These are phyloP conservation scores for Lactarius sanguifluus DNA, from an alignment of 768 basidiomycete genomes.

Conservation along the genomic window DNA sequence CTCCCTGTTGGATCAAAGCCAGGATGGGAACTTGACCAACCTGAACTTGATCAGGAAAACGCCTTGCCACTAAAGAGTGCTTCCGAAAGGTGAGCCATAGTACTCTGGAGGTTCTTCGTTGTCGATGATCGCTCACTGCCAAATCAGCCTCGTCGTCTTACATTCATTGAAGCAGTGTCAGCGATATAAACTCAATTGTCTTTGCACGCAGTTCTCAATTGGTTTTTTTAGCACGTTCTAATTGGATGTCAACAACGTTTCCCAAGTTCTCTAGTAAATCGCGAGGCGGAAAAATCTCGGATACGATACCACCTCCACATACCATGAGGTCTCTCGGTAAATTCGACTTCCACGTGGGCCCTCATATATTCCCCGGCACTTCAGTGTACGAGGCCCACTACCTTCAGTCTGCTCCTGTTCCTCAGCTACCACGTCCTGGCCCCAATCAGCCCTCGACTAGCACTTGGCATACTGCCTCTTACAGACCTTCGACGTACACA, in stretches of 20 bases:
- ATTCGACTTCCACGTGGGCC: slow-evolving; percentile 73
- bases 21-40: slow-evolving; percentile 57
- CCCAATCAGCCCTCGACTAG: slow-evolving; percentile 32
- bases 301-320: slow-evolving; percentile 60
- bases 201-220: slow-evolving; percentile 23
- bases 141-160: slow-evolving; percentile 54
- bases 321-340: slow-evolving; percentile 62
- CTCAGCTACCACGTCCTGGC: slow-evolving; percentile 31
- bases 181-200: slow-evolving; percentile 23
- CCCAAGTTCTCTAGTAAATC: slow-evolving; percentile 69
- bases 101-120: slow-evolving; percentile 5
- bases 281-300: slow-evolving; percentile 56
- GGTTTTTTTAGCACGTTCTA: slow-evolving; percentile 56
- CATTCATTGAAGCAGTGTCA: slow-evolving; percentile 73
- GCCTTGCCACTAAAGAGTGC: slow-evolving; percentile 43
- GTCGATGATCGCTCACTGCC: slow-evolving; percentile 12
- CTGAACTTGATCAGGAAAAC: slow-evolving; percentile 41
- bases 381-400: slow-evolving; percentile 75
- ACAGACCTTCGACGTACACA: slow-evolving; percentile 21
- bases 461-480: slow-evolving; percentile 26
- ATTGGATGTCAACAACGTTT: slow-evolving; percentile 64
- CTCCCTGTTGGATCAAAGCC: slow-evolving; percentile 59
- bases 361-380: slow-evolving; percentile 68
- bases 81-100: slow-evolving; percentile 54
- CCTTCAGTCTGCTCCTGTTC: slow-evolving; percentile 38